Percentiles rank a stretch among this genome's conserved stretches.
phyloP scores from a whole-genome alignment of 441 rosid species.

The Eruca vesicaria region DNA sequence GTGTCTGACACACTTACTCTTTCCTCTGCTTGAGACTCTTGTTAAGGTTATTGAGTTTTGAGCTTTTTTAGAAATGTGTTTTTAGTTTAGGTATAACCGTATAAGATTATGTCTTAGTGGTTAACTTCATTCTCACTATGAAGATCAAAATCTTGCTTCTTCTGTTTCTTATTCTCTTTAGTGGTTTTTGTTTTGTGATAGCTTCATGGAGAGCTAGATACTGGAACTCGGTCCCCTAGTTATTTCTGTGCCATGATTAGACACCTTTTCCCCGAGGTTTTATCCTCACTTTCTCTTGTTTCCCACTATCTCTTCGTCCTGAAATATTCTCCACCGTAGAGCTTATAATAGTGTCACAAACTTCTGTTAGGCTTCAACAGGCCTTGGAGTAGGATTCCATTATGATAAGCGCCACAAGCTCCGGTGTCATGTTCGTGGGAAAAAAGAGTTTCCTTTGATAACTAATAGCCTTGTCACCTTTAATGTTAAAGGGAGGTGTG shows the following conservation, averaged over 20 bases:
- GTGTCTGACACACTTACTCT: background rate
- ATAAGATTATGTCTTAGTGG: background rate
- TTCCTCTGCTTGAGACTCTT: background rate
- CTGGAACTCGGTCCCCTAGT: slow-evolving; percentile 60
- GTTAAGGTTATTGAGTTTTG: background rate
- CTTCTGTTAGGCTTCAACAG: slow-evolving; percentile 48
- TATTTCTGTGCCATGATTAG: slow-evolving; percentile 62
- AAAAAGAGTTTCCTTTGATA: slow-evolving; percentile 64
- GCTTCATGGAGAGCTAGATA: slow-evolving; percentile 91
- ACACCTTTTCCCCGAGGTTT: slow-evolving; percentile 63
- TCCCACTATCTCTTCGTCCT: background rate
- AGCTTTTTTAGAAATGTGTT: background rate
- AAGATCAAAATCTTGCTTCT: too few relatives aligned
- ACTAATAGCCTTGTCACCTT: slow-evolving; percentile 47
- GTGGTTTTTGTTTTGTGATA: slow-evolving; percentile 32
- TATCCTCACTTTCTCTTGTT: slow-evolving; percentile 2
- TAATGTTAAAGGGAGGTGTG: slow-evolving; percentile 64
- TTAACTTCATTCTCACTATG: background rate
- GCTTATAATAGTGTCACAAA: background rate
- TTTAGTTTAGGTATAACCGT: background rate
- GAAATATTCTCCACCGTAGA: background rate
- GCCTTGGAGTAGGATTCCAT: slow-evolving; percentile 69
- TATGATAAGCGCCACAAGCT: slow-evolving; percentile 66
- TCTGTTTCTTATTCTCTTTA: slow-evolving; percentile 3
- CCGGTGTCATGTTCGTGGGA: slow-evolving; percentile 57